phyloP scores from a whole-genome alignment of 805 yeast genomes.

The Myxozyma monticola region DNA sequence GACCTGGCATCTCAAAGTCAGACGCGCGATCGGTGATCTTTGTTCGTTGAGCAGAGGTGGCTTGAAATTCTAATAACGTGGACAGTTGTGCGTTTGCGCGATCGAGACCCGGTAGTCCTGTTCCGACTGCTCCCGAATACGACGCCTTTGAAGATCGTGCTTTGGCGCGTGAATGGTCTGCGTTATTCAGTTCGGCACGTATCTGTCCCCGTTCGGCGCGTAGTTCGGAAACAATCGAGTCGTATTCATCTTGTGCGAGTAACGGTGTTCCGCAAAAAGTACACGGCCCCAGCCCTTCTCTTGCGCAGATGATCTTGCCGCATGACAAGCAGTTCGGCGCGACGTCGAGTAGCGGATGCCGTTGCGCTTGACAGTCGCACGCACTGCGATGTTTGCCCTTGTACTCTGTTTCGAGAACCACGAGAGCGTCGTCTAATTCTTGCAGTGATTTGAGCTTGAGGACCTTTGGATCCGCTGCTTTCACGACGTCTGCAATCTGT shows the following conservation, averaged over 20 bases:
- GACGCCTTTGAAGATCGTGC: slow-evolving; percentile 9
- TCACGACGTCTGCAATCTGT: slow-evolving; percentile 11
- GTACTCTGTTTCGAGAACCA: slow-evolving; percentile 18
- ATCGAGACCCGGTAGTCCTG: slow-evolving; percentile 38
- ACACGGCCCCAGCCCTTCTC: slow-evolving; percentile 91
- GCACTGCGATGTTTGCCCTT: neutral
- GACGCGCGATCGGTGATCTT: slow-evolving; percentile 89
- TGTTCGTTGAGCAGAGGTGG: slow-evolving; percentile 84
- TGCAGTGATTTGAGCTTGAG: slow-evolving; percentile 21
- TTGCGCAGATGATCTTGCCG: slow-evolving; percentile 87
- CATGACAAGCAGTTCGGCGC: slow-evolving; percentile 94
- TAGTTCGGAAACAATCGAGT: slow-evolving; percentile 55
- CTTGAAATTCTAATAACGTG: slow-evolving; percentile 75
- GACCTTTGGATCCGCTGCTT: slow-evolving; percentile 3
- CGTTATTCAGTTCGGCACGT: slow-evolving; percentile 36
- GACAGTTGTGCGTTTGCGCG: slow-evolving; percentile 75
- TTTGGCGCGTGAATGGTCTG: slow-evolving; percentile 2
- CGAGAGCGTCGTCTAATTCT: slow-evolving; percentile 29
- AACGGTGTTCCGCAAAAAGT: slow-evolving; percentile 74
- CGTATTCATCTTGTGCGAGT: slow-evolving; percentile 61
- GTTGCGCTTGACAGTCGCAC: slow-evolving; percentile 34
- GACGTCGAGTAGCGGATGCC: slow-evolving; percentile 83
- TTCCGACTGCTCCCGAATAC: slow-evolving; percentile 24
- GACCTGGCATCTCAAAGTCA: slow-evolving; percentile 70
- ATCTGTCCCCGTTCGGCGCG: slow-evolving; percentile 53